Evolutionary conservation across 129 eudicot species (phyloP), one percentile per base, ranked within the genome.

Genomic region (Escallonia herrerae): DNA sequence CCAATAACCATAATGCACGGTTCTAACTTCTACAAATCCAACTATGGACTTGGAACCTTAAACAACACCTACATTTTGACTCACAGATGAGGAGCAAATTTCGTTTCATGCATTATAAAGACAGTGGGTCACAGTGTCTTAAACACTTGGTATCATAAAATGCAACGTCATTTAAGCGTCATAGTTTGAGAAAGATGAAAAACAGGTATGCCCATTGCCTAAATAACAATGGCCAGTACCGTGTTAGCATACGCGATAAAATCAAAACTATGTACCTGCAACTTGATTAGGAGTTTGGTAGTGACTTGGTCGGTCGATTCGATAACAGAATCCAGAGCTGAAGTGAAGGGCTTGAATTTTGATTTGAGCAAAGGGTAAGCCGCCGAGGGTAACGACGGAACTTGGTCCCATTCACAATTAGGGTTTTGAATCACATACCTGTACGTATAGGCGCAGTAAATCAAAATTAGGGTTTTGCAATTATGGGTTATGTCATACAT

Each of bases 351-450:
- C 64, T 64, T 79, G 73, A 83, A 93, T 73, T 83, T 93, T 62
- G 93, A 78, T 58, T 47, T 33, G 68, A 93, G 96, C 59, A 93
- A 69, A 11, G 83, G 54, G 82, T 93, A 93, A 57, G 90, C 96
- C 9, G 91, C 71, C 10, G 91, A 75, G 57, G 99, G 96, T 59
- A 93, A 54, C 13, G 99, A 93, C 3, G 90, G 95, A 68, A 93
- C 86, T 10, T 93, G 81, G 15, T 82, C 79, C 99, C 99, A 93
- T 50, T 80, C 79, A 65, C 84, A 83, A 74, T 82, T 63, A 70
- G 96, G 99, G 77, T 93, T 86, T 71, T 89, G 91, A 52, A 86
- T 47, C 63, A 89, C 89, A 68, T 84, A 81, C 73, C 95, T 87
- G 69, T 58, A 66, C 0, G 53, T 22, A 38, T 11, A 7, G 8